Conservation (phyloP, 2,329 filamentous ascomycete species). For the Penicillium sp. region DNA sequence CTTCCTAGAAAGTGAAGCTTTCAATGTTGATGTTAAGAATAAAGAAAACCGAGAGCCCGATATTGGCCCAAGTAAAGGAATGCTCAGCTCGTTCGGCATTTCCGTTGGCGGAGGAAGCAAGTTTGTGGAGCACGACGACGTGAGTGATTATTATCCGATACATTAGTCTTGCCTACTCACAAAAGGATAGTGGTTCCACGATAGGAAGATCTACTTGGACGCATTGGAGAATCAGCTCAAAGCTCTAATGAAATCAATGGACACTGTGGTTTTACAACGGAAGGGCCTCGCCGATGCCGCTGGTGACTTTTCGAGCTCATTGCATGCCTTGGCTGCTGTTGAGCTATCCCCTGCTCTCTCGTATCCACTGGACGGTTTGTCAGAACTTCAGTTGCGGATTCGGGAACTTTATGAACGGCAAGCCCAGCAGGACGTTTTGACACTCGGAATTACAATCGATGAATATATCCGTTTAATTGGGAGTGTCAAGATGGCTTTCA, state of each 20-base stretch:
- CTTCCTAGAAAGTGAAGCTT: conserved; percentile 92
- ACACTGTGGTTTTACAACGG: conserved; percentile 85
- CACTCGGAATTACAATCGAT: conserved; percentile 94
- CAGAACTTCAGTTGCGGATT: conserved; percentile 90
- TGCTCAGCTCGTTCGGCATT: conserved; percentile 81
- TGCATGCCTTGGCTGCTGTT: conserved; percentile 89
- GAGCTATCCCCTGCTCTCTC: conserved; percentile 88
- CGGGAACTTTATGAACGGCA: conserved; percentile 94
- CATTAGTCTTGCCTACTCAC: conserved; percentile 22
- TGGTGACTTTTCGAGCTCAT: conserved; percentile 85
- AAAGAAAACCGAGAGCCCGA: conserved; percentile 89
- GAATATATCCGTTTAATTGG: conserved; percentile 97
- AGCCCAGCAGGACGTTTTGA: conserved; percentile 93
- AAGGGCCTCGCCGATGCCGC: conserved; percentile 93
- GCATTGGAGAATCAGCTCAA: conserved; percentile 89
- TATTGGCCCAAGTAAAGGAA: conserved; percentile 85
- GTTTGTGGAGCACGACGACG: conserved; percentile 97
- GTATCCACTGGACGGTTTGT: conserved; percentile 83
- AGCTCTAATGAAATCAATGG: conserved; percentile 86
- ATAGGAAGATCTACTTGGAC: conserved; percentile 90
- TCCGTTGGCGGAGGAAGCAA: conserved; percentile 74
- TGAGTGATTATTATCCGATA: conserved; percentile 46
- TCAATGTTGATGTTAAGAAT: conserved; percentile 96
- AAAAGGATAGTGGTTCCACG: conserved; percentile 81
- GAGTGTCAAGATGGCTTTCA: conserved; percentile 89